Base-by-base conservation (phyloP, 2,329 filamentous ascomycete species). In the Talaromyces sp. region DNA sequence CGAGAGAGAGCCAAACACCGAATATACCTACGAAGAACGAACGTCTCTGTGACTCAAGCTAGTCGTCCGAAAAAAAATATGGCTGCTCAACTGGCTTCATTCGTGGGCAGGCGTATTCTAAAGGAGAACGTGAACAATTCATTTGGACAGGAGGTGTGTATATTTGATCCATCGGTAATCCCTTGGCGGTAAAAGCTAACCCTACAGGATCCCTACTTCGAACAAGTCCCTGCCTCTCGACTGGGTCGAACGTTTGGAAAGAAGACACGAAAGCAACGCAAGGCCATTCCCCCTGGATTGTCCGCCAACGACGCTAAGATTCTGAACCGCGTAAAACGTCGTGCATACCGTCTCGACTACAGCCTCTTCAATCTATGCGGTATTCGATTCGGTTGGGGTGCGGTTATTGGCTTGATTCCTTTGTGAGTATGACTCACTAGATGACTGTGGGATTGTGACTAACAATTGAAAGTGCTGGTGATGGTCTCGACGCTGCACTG, bases 381-480 rank as follows among this genome's bases (percentile, higher is more conserved):
- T 50, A 85, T 96, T 66, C 87, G 89, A 65, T 93, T 98, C 74
- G 95, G 95, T 63, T 97, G 93, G 92, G 87, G 91, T 60, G 90
- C 89, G 71, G 86, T 97, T 65, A 91, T 98, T 71, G 95, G 89
- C 14, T 75, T 98, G 8, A 78, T 98, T 63, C 95, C 95, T 70
- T 86, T 86, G 86, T 92, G 84, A 84, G 90, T 85, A 64, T 13
- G 69, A 45, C n/a, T 45, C 13, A 22, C 49, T 59, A 1, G 33
- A 22, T 59, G 10, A 9, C 47, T 22, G 27, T 37, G n/a, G 39
- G 35, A 14, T 10, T 24, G 35, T 49, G 33, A 16, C 60, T 64
- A 54, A 63, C 39, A 7, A 35, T 19, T 31, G 19, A 33, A 63
- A 91, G 90, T 6, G 80, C 90, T 68, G 93, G 93, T 57, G 93